Evolutionary conservation across 306 rosid genomes (phyloP).

Genomic region (Gastrolobium bilobum): DNA sequence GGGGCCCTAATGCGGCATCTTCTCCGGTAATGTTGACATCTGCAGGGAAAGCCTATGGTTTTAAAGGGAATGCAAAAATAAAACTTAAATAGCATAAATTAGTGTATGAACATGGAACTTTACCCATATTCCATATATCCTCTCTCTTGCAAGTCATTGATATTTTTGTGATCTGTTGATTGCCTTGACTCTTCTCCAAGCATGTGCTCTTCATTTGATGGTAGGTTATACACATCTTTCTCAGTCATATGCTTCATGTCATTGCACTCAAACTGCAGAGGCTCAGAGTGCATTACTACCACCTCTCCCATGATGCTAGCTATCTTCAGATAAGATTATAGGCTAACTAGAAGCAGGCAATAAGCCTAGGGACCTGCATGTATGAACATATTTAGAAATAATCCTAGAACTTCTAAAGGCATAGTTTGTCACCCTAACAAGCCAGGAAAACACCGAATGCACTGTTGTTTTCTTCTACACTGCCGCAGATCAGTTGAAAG

Average conservation of each 20-base stretch:
- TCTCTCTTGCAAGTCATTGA: slow-evolving; percentile 51
- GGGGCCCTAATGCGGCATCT: slow-evolving; percentile 87
- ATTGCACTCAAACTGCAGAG: slow-evolving; percentile 54
- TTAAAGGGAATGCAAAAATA: neutral
- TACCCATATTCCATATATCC: slow-evolving; percentile 77
- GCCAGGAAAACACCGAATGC: slow-evolving; percentile 60
- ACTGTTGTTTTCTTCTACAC: slow-evolving; percentile 67
- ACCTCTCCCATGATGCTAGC: slow-evolving; percentile 59
- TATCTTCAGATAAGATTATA: slow-evolving; percentile 44
- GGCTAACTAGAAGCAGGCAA: slow-evolving; percentile 50
- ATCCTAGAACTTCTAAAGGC: slow-evolving; percentile 52
- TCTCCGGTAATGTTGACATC: slow-evolving; percentile 80
- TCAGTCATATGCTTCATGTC: slow-evolving; percentile 50
- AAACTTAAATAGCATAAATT: neutral
- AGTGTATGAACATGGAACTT: slow-evolving; percentile 31
- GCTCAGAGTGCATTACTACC: slow-evolving; percentile 55
- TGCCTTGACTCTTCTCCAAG: slow-evolving; percentile 50
- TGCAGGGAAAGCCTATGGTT: slow-evolving; percentile 41
- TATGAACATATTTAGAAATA: slow-evolving; percentile 55
- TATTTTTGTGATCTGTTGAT: slow-evolving; percentile 27
- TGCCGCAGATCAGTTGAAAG: slow-evolving; percentile 67
- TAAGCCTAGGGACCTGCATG: slow-evolving; percentile 72
- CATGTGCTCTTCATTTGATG: slow-evolving; percentile 46
- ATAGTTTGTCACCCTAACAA: slow-evolving; percentile 60
- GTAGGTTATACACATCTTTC: slow-evolving; percentile 45